Evolutionary conservation across 176 grass and related monocot genomes (phyloP), one percentile per base, ranked within the genome.

Genomic region (Oryza punctata): DNA sequence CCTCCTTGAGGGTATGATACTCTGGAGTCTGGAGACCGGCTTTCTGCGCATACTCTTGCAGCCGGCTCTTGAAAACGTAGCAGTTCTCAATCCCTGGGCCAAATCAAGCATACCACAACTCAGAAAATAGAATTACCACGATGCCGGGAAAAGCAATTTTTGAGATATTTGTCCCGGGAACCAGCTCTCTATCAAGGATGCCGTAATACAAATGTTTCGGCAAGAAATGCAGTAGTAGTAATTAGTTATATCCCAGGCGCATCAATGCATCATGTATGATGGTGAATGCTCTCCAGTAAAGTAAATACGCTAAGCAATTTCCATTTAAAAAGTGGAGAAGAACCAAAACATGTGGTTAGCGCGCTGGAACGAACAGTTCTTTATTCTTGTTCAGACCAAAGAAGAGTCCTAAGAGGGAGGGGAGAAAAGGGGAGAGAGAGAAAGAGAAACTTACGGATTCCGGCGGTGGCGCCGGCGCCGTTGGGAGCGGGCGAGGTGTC

Each of bases 61-160:
- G 76, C 18, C 96, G 85, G 87, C 96, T 96, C 88, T 99, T 96
- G 81, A 99, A 96, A 14, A 99, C 93, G 75, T 99, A 92, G 67
- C 96, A 96, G 52, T 93, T 99, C 33, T 88, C 89, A 15, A 99
- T 89, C 78, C 91, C 96, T 98, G 82, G 0, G 26, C 41, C 32
- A 69, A 82, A 70, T 57, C 29, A 86, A 57, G 65, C 10, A 86
- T 2, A 23, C 27, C 37, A 38, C 7, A 38, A 38, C 37, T 38
- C 37, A 38, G 37, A 38, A 38, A 38, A 38, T 8, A 38, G 37
- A 6, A 37, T 37, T 37, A 23, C 23, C 15, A 9, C 19, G 26
- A 7, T 37, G 35, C 35, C 35, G 7, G 35, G 35, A 7, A 40
- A 10, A 41, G 40, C 40, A 41, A 41, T 1, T 10, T 10, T 41